Evolutionary conservation across 2,329 filamentous ascomycete species (phyloP), one percentile per base, ranked within the genome.

Genomic region (Trichophyton mentagrophytes): DNA sequence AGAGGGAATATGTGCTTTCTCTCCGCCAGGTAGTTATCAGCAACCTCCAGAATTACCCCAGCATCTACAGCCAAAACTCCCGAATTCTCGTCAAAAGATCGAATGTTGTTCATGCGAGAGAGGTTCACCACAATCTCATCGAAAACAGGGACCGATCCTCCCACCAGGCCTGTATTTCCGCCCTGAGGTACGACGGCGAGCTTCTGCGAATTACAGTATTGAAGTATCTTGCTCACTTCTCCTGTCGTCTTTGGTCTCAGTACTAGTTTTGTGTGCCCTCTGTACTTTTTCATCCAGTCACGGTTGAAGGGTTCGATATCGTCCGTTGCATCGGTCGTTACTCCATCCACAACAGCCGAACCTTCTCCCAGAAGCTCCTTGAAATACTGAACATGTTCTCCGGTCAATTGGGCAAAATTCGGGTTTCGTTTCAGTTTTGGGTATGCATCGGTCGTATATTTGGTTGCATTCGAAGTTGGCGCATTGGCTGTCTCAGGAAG

Each of bases 211-310:
- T 97, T 97, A 82, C 93, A 99, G 80, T 97, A 96, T 73, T 87
- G 86, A 67, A 99, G 76, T 62, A 97, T 86, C 76, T 87, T 82
- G 82, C 90, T 95, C 68, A 97, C 89, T 74, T 99, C 87, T 68
- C 92, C 85, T 0, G 89, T 92, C 15, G 84, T 87, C 58, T 81
- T 83, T 9, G 93, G 93, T 76, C 90, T 95, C 64, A 99, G 77
- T 3, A 97, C 90, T 27, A 99, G 78, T 69, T 86, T 85, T 63
- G 89, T 85, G 74, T 96, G 90, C 33, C 93, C 95, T 63, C 89
- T 86, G 78, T 96, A 99, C 77, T 99, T 99, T 75, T 89, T 86
- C 91, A 99, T 96, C 93, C 95, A 99, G 77, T 99, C 93, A 71
- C 86, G 85, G 75, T 99, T 99, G 81, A 90, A 99, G 6, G 88